These are phyloP conservation scores for Boletellus sp. DNA, from an alignment of 1,284 basidiomycete genomes.

Conservation along the genomic window DNA sequence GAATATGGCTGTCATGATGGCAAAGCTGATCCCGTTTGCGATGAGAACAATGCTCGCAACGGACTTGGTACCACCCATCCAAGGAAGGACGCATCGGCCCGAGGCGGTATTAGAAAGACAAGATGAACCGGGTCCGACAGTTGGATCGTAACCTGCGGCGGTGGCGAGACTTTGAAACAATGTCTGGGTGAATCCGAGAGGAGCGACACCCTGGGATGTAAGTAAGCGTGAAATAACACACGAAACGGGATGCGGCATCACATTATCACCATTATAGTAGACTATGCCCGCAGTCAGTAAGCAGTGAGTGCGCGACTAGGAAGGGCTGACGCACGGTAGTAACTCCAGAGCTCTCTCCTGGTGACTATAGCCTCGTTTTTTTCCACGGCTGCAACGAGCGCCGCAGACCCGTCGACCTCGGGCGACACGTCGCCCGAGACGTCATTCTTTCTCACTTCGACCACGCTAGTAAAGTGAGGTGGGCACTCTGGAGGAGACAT, in stretches of 20 bases:
- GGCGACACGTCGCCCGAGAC: constrained; percentile 5
- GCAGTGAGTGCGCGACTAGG: constrained; percentile 17
- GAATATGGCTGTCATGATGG: constrained; percentile 77
- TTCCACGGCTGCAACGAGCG: constrained; percentile 33
- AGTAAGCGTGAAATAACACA: background rate
- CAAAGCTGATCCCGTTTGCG: constrained; percentile 74
- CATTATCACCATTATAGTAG: constrained; percentile 72
- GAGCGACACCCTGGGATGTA: constrained; percentile 53
- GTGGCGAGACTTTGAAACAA: constrained; percentile 71
- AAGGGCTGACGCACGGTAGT: constrained; percentile 47
- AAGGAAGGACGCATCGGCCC: constrained; percentile 70
- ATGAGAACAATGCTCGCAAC: constrained; percentile 74
- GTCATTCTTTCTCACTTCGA: constrained; percentile 6
- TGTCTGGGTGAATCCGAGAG: constrained; percentile 59
- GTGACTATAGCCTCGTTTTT: constrained; percentile 56
- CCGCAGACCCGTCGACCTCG: constrained; percentile 1
- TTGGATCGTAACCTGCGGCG: constrained; percentile 65
- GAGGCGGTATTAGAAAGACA: constrained; percentile 53
- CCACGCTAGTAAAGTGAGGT: background rate
- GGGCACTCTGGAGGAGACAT: constrained; percentile 10
- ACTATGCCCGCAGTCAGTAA: constrained; percentile 36
- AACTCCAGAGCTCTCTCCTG: constrained; percentile 65
- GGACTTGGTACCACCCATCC: constrained; percentile 63
- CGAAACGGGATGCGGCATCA: constrained; percentile 23
- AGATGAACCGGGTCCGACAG: constrained; percentile 61